These are phyloP conservation scores for Pseudodiploospora longispora DNA, from an alignment of 2,329 filamentous ascomycete species.

Conservation along the genomic window DNA sequence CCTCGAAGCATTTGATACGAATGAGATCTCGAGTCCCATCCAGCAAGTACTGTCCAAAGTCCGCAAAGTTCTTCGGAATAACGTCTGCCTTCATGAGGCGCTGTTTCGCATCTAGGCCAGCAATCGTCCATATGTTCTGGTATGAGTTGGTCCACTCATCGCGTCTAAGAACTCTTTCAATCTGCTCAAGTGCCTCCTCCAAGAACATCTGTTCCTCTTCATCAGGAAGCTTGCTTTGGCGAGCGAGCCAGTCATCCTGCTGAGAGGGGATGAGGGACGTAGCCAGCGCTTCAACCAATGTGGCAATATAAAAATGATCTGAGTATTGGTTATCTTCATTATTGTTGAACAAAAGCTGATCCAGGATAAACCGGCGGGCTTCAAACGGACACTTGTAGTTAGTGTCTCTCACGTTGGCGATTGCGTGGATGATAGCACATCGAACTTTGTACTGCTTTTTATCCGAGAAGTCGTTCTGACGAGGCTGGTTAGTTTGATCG, in stretches of 20 bases:
- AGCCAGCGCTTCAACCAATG: conserved; percentile 58
- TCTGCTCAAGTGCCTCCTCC: conserved; percentile 49
- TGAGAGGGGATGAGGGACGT: conserved; percentile 47
- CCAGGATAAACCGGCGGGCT: conserved; percentile 76
- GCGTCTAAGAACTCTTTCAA: conserved; percentile 58
- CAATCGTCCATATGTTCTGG: conserved; percentile 58
- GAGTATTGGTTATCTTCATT: conserved; percentile 85
- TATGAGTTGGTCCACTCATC: conserved; percentile 63
- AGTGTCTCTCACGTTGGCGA: conserved; percentile 69
- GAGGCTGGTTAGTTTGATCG: conserved; percentile 66
- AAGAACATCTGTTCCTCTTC: conserved; percentile 42
- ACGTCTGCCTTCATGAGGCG: conserved; percentile 56
- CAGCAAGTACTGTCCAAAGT: conserved; percentile 57
- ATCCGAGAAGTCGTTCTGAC: conserved; percentile 86
- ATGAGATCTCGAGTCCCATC: conserved; percentile 56
- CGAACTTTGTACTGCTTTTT: conserved; percentile 80
- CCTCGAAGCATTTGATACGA: conserved; percentile 58
- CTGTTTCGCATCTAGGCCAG: conserved; percentile 53
- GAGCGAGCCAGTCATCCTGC: conserved; percentile 35
- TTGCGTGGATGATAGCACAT: conserved; percentile 70
- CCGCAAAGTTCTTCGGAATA: conserved; percentile 43
- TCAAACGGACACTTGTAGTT: conserved; percentile 66
- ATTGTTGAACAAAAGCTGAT: conserved; percentile 88
- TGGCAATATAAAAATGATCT: conserved; percentile 82
- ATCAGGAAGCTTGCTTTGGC: conserved; percentile 36